phyloP scores from a whole-genome alignment of 2,329 filamentous ascomycete species.

The Botrytis paeoniae region DNA sequence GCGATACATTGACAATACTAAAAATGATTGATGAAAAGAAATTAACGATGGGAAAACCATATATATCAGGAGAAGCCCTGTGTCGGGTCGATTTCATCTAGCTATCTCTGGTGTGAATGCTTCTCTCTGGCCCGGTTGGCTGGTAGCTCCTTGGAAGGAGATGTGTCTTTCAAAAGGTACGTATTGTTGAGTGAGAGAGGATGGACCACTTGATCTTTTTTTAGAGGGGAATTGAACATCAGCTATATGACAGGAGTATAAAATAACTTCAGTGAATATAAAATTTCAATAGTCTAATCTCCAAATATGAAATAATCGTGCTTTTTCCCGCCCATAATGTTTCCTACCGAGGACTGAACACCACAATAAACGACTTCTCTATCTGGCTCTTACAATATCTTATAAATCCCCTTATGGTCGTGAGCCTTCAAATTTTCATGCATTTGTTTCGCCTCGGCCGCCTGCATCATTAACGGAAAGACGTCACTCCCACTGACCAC shows the following conservation, averaged over 20 bases:
- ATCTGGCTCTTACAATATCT: not conserved
- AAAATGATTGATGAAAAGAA: not conserved
- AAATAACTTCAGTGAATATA: not conserved
- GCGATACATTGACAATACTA: not conserved
- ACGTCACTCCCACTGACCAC: slow-evolving; percentile 25
- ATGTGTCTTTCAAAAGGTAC: not conserved
- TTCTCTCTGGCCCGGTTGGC: not conserved
- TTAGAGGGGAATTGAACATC: not conserved
- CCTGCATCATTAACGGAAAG: slow-evolving; percentile 19
- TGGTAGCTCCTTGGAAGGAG: not conserved
- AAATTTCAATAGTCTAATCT: not conserved
- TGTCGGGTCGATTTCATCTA: not conserved
- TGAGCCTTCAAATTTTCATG: not conserved
- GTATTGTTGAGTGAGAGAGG: too few relatives aligned
- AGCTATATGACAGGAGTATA: not conserved
- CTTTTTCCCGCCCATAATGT: not conserved
- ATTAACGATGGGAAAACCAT: fast-evolving
- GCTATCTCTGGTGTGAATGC: not conserved
- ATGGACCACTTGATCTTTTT: not conserved
- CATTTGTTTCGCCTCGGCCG: not conserved
- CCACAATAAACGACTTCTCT: not conserved
- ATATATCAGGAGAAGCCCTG: not conserved
- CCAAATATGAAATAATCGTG: not conserved
- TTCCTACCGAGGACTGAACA: not conserved
- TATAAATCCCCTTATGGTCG: slow-evolving; percentile 1